These are phyloP conservation scores for Lipomyces orientalis DNA, from an alignment of 805 yeast species.

Conservation along the genomic window DNA sequence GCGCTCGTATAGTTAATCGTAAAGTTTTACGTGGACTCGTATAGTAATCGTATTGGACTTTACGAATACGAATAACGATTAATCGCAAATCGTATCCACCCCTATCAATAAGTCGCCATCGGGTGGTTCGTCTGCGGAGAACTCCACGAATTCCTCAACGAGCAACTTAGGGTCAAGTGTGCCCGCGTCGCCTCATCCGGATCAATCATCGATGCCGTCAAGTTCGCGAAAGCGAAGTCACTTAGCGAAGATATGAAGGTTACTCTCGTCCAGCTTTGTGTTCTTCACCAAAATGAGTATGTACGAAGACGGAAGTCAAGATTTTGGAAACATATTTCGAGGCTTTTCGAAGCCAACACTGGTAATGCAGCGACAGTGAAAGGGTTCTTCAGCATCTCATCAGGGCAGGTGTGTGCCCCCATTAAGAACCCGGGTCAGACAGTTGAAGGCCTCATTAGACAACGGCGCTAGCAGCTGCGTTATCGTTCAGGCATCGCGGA, in stretches of 20 bases:
- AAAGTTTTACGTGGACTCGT: no score
- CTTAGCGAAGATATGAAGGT: conserved; percentile 6
- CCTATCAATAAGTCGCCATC: not conserved
- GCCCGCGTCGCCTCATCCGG: conserved; percentile 3
- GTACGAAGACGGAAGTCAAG: conserved; percentile 1
- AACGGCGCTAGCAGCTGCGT: conserved; percentile 5
- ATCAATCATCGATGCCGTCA: not conserved
- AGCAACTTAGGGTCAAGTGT: not conserved
- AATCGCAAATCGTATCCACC: no score
- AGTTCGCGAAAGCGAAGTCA: conserved; percentile 1
- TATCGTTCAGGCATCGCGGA: conserved; percentile 2
- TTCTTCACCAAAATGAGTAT: conserved; percentile 8
- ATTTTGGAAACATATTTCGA: not conserved
- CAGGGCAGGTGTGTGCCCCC: not conserved
- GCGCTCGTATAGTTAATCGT: no score
- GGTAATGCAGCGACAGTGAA: not conserved
- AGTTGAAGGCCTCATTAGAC: not conserved
- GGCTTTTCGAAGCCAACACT: not conserved
- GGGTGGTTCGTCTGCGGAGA: not conserved
- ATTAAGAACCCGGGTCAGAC: conserved; percentile 5
- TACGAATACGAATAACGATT: no score
- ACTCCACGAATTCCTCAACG: not conserved
- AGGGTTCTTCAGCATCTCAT: not conserved
- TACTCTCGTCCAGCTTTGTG: not conserved
- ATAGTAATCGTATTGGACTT: no score